phyloP scores from a whole-genome alignment of 2,329 filamentous ascomycete species.

The Pyrenophora tritici-repentis region DNA sequence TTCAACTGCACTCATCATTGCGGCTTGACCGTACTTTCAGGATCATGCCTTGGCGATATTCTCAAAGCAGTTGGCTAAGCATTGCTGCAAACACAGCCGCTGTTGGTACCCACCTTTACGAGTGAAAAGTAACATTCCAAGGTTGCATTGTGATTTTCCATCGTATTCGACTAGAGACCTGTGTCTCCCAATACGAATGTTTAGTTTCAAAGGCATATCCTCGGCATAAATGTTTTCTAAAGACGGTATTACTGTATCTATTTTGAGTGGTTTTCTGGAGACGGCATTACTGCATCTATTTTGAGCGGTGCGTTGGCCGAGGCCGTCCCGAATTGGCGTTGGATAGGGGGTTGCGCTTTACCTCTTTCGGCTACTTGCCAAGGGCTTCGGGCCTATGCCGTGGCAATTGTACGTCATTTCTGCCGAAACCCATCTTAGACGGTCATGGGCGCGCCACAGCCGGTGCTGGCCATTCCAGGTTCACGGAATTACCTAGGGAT shows the following conservation, averaged over 20 bases:
- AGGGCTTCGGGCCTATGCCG: slow-evolving; percentile 1
- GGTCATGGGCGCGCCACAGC: slow-evolving; percentile 6
- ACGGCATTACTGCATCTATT: slow-evolving; percentile 11
- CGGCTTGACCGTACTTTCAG: not conserved
- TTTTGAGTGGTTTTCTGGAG: slow-evolving; percentile 10
- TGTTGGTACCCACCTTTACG: not conserved
- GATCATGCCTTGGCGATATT: not conserved
- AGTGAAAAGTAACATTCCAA: slow-evolving; percentile 4
- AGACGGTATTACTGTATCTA: slow-evolving; percentile 10
- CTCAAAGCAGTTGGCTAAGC: not conserved
- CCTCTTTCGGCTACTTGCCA: not conserved
- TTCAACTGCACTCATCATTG: not conserved
- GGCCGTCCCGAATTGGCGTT: not conserved
- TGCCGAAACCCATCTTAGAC: not conserved
- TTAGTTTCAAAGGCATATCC: slow-evolving; percentile 11
- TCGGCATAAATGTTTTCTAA: slow-evolving; percentile 13
- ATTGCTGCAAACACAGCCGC: not conserved
- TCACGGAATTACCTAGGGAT: slow-evolving; percentile 13
- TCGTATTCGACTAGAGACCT: not conserved
- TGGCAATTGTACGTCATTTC: slow-evolving; percentile 12
- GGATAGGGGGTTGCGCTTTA: not conserved
- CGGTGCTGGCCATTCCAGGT: slow-evolving; percentile 8
- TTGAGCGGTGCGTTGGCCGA: slow-evolving; percentile 1
- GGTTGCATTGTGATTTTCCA: not conserved
- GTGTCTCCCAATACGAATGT: slow-evolving; percentile 1